These are phyloP conservation scores for Penicillium paxilli DNA, from an alignment of 495 filamentous ascomycete genomes.

Conservation along the genomic window DNA sequence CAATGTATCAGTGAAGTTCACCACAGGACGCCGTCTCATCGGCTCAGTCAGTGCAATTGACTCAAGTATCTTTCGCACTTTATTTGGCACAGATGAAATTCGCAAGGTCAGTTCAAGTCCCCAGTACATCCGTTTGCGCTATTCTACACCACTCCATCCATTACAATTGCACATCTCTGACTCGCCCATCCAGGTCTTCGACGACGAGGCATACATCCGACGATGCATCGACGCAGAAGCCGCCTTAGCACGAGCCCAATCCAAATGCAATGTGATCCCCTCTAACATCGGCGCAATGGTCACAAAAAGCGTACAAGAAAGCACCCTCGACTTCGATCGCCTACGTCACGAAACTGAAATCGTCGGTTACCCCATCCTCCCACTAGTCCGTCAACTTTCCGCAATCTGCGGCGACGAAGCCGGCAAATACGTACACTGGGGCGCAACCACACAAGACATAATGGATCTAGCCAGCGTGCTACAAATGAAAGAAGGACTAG, in stretches of 20 bases:
- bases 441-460: slow-evolving; percentile 57
- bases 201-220: slow-evolving; percentile 49
- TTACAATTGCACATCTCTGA: too few species aligned
- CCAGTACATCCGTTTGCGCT: too few species aligned
- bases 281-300: slow-evolving; percentile 38
- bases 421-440: slow-evolving; percentile 55
- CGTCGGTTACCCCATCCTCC: slow-evolving; percentile 54
- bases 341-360: slow-evolving; percentile 50
- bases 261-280: slow-evolving; percentile 45
- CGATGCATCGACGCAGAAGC: slow-evolving; percentile 52
- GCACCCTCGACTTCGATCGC: slow-evolving; percentile 39
- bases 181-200: slow-evolving; percentile 32
- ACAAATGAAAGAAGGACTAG: slow-evolving; percentile 48
- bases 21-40: slow-evolving; percentile 6
- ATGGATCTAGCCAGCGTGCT: slow-evolving; percentile 51
- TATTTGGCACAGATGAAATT: slow-evolving; percentile 54
- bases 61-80: slow-evolving; percentile 47
- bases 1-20: background rate
- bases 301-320: slow-evolving; percentile 29
- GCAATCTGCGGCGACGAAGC: slow-evolving; percentile 39
- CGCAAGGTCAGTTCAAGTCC: slow-evolving; percentile 30
- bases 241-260: slow-evolving; percentile 49
- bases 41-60: slow-evolving; percentile 49
- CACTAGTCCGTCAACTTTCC: slow-evolving; percentile 47
- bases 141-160: too few species aligned